Base-by-base conservation (phyloP, 2,329 filamentous ascomycete genomes). In the Talaromyces atroroseus region DNA sequence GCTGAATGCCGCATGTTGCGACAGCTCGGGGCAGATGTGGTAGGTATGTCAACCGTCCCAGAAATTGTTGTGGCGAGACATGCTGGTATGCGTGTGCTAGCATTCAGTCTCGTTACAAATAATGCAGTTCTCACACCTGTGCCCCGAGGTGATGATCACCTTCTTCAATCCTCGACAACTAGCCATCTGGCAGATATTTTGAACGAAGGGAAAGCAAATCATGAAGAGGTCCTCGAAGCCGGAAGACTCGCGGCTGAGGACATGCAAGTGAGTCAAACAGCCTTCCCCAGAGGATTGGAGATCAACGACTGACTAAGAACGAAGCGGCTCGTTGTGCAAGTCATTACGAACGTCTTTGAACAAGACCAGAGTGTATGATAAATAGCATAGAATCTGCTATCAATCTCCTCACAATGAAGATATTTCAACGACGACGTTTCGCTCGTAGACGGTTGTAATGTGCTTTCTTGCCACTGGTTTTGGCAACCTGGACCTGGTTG, bases 381-480 rank as follows among this genome's bases (percentile, higher is more conserved):
- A 44, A 46, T 47, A 47, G 42, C 51, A 20, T 38, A 18, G 24
- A 20, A 8, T 5, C 2, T 55, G 38, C 46, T 47, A 46, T 32
- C 38, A 49, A 23, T 23, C 44, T 16, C 26, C 40, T n/a, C 23
- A 49, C 45, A 24, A 55, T 18, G 32, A 45, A 45, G 26, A 36
- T 38, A 18, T 10, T 20, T 59, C 64, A 64, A 32, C 58, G 58
- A 46, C 66, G 70, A 58, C 83, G 76, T 70, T 83, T 81, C 50
- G 78, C 78, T 68, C 88, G 83, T 62, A 96, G 72, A 56, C 86
- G 87, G 69, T 92, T 92, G 78, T 96, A 97, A 66, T 89, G 88
- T 0, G 82, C 85, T 74, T 92, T 96, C 77, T 90, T 95, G 52
- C 94, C 94, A 65, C 89, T 95, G 23, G 82, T 83, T 75, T 95